A percentile compares a stretch with the other conserved stretches of the same genome.
phyloP scores from a whole-genome alignment of 306 rosid genomes.

The Rubus parviflorus region DNA sequence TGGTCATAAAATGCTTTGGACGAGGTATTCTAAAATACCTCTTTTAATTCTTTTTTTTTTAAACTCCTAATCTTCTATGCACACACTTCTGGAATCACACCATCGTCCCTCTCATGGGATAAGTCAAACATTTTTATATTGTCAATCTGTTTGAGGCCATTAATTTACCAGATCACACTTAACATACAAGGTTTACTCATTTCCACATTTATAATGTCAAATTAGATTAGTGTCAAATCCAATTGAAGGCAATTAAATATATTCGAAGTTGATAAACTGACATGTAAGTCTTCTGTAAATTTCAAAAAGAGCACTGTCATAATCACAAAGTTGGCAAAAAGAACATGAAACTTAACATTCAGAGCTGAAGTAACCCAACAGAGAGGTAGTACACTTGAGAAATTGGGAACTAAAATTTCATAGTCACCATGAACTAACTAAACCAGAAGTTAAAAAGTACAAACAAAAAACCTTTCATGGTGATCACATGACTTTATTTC shows the following conservation, averaged over 20 bases:
- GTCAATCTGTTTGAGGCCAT: background rate
- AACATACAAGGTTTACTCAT: background rate
- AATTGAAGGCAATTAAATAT: background rate
- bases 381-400: background rate
- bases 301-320: background rate
- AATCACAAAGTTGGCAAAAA: background rate
- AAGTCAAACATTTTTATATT: constrained; percentile 8
- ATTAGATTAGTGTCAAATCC: background rate
- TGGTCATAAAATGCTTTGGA: too few species aligned
- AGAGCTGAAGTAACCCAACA: background rate
- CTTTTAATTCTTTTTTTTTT: background rate
- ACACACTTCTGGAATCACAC: background rate
- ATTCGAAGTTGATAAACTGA: background rate
- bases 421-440: background rate
- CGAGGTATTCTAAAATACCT: background rate
- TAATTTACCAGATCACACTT: background rate
- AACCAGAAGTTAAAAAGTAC: background rate
- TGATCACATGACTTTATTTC: constrained; percentile 1
- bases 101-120: background rate
- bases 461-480: background rate
- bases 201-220: background rate
- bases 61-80: background rate
- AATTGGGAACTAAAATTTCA: background rate
- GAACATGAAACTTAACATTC: background rate
- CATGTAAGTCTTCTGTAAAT: background rate